phyloP scores from a whole-genome alignment of 257 asterid species.

The Thymus mandschuricus region DNA sequence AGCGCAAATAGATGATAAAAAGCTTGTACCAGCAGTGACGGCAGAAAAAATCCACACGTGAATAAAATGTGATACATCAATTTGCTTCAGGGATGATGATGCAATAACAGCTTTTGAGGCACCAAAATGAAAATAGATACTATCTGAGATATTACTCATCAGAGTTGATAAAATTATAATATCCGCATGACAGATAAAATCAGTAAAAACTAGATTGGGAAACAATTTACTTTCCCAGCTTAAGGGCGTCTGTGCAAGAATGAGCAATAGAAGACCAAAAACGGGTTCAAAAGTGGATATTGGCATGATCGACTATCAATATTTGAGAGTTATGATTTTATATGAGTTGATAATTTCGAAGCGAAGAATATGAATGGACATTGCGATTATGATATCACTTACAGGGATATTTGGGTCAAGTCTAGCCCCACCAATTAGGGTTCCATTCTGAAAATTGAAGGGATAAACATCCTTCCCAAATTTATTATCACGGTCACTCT shows the following conservation, averaged over 20 bases:
- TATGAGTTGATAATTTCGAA: constrained; percentile 15
- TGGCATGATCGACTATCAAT: constrained; percentile 11
- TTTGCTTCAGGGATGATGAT: neutral
- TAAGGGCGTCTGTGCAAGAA: neutral
- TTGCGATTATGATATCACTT: constrained; percentile 37
- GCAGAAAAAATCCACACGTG: neutral
- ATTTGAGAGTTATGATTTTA: constrained; percentile 16
- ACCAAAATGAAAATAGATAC: neutral
- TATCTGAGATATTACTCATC: neutral
- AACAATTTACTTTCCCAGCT: neutral
- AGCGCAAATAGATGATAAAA: neutral
- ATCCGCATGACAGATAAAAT: neutral
- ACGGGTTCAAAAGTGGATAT: neutral
- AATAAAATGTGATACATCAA: neutral
- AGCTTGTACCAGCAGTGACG: neutral
- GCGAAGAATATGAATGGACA: neutral
- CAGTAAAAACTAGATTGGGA: neutral
- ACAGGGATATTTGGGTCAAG: constrained; percentile 70
- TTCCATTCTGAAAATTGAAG: constrained; percentile 72
- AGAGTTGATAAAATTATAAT: too few species aligned
- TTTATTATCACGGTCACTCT: constrained; percentile 81
- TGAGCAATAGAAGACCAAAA: neutral
- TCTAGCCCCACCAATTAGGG: constrained; percentile 69
- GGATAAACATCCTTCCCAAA: constrained; percentile 76
- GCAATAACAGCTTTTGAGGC: neutral